These are phyloP conservation scores for Cairneyella variabilis DNA, from an alignment of 495 filamentous ascomycete genomes.

Conservation along the genomic window DNA sequence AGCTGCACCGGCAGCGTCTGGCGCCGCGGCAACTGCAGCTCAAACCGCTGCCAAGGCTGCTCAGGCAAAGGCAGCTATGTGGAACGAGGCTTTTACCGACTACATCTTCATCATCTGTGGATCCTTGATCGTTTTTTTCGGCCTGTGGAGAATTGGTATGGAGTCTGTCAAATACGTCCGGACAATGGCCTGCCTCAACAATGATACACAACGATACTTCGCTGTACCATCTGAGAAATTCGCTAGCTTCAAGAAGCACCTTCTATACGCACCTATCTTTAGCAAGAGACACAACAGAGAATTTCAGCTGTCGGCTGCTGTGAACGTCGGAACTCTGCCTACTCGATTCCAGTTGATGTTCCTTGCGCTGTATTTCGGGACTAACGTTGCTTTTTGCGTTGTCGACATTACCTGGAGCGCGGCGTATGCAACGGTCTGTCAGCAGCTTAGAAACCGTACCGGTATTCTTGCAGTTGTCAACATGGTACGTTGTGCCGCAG, in stretches of 20 bases:
- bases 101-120: constrained; percentile 46
- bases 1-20: constrained; percentile 5
- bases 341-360: constrained; percentile 79
- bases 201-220: constrained; percentile 60
- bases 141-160: constrained; percentile 45
- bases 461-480: constrained; percentile 81
- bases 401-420: constrained; percentile 61
- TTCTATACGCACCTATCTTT: constrained; percentile 79
- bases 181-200: constrained; percentile 64
- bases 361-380: constrained; percentile 64
- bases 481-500: constrained; percentile 44
- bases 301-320: constrained; percentile 76
- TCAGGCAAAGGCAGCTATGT: constrained; percentile 8
- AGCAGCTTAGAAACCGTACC: constrained; percentile 75
- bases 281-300: constrained; percentile 84
- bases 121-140: constrained; percentile 35
- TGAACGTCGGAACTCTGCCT: constrained; percentile 87
- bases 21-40: constrained; percentile 1
- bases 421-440: constrained; percentile 47
- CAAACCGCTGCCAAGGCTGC: background rate
- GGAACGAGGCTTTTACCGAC: constrained; percentile 34
- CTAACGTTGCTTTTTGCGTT: constrained; percentile 76
- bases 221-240: constrained; percentile 42
- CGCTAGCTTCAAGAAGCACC: constrained; percentile 73
- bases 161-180: constrained; percentile 67